Conservation (phyloP, 192 early-diverging fungal species). For the Mortierella hygrophila region DNA sequence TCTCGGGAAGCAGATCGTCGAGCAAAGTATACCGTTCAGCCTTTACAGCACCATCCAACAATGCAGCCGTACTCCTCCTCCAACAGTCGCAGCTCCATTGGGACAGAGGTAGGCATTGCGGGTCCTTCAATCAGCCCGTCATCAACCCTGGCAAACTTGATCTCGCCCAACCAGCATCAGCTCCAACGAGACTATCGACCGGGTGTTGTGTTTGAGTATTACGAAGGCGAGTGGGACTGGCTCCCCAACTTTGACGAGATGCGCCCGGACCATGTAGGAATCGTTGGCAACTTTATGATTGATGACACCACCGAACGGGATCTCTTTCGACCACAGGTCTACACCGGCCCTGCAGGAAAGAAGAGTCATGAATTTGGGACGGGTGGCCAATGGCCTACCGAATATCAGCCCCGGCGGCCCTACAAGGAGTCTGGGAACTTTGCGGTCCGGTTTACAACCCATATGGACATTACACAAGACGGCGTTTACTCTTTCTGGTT, state of each 20-base stretch:
- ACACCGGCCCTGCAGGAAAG: background rate
- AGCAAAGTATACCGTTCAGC: background rate
- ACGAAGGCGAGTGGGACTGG: conserved; percentile 55
- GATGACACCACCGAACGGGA: conserved; percentile 49
- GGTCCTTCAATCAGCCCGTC: background rate
- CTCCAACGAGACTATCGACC: conserved; percentile 36
- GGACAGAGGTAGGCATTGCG: background rate
- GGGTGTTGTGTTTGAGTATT: conserved; percentile 51
- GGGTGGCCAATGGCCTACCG: background rate
- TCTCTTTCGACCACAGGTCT: conserved; percentile 27
- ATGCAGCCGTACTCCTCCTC: conserved; percentile 18
- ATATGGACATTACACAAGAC: conserved; percentile 50
- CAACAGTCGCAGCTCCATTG: background rate
- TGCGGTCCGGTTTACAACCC: conserved; percentile 50
- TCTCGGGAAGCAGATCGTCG: background rate
- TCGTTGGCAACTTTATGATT: conserved; percentile 55
- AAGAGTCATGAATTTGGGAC: background rate
- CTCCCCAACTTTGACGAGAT: conserved; percentile 55
- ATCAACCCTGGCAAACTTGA: background rate
- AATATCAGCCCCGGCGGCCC: background rate
- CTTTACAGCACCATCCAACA: conserved; percentile 38
- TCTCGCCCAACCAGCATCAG: conserved; percentile 10
- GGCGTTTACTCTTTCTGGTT: conserved; percentile 52
- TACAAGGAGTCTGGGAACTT: conserved; percentile 43
- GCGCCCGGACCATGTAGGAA: conserved; percentile 40